Evolutionary conservation across 805 yeast genomes (phyloP), one percentile per base, ranked within the genome.

Genomic region (Candida silvatica): DNA sequence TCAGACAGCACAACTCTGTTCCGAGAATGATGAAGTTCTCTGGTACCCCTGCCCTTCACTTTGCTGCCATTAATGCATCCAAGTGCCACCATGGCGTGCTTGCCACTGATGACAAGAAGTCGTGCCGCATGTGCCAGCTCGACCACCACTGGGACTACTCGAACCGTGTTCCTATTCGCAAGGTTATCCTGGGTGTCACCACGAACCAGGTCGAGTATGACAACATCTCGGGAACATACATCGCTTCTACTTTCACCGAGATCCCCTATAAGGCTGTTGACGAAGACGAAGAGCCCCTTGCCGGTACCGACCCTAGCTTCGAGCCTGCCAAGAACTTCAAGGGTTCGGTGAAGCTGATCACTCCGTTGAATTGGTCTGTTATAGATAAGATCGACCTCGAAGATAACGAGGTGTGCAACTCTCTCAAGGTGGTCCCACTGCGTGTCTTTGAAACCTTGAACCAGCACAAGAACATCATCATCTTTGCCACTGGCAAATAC

Each of bases 401-500:
- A 6, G 79, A 71, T n/a, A 76, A 82, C 51, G 86, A 86, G 37
- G 64, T 81, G 9, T 76, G 74, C 7, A 61, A 74, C 49, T 63
- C 67, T 19, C 58, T 79, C n/a, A 68, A 74, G 46, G 59, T 77
- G 1, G 69, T 77, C 61, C 58, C 60, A 17, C 53, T 74, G 34
- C 71, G 69, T 29, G 39, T 51, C 4, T 47, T 47, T 6, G 51
- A 48, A 29, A 37, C 46, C 7, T 37, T 36, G 11, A 29, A 30
- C 9, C 28, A 31, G 22, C 24, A 11, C 9, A 29, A 30, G 27
- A 31, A 26, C 16, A 72, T 75, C 34, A 58, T 92, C 6, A 77
- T 85, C 1, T 64, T 80, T n/a, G 97, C 97, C 2, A 73, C 88
- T 2, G 81, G 92, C 1, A 64, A 69, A 36, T 69, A 77, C 35